Percentiles rank a stretch among this genome's conserved stretches.
Evolutionary conservation across 805 yeast genomes (phyloP).

Genomic region (Myxozyma kluyveri): DNA sequence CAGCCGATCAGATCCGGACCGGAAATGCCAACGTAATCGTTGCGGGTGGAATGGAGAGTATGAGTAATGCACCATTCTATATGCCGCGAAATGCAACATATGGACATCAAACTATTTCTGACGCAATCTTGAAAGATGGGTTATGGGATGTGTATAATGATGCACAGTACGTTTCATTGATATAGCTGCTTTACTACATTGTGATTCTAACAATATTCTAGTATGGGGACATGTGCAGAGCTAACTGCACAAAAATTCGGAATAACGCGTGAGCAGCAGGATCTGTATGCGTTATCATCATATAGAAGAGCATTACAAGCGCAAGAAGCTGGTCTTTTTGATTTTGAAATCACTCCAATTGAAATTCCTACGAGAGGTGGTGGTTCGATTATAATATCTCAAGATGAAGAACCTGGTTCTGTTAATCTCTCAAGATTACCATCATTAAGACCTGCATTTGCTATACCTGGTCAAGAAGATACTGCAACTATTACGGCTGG

Average conservation of each 20-base stretch:
- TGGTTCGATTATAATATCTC: constrained; percentile 65
- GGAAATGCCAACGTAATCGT: constrained; percentile 90
- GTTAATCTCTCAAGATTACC: constrained; percentile 69
- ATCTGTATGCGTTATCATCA: constrained; percentile 73
- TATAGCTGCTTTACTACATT: background rate
- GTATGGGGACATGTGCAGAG: constrained; percentile 96
- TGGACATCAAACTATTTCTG: constrained; percentile 55
- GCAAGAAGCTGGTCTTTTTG: constrained; percentile 68
- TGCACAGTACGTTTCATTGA: constrained; percentile 32
- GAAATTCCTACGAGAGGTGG: constrained; percentile 57
- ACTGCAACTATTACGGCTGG: constrained; percentile 97
- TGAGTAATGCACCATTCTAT: constrained; percentile 91
- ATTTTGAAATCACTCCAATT: constrained; percentile 75
- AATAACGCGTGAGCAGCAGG: constrained; percentile 80
- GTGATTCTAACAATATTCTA: background rate
- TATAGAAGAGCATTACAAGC: constrained; percentile 79
- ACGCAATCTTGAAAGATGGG: constrained; percentile 73
- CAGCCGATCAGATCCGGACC: constrained; percentile 81
- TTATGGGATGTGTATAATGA: constrained; percentile 83
- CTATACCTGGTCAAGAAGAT: constrained; percentile 46
- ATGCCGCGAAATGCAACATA: constrained; percentile 40
- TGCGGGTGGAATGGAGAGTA: constrained; percentile 97
- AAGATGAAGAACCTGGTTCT: constrained; percentile 75
- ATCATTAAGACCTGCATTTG: constrained; percentile 83
- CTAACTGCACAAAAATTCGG: constrained; percentile 80